These are phyloP conservation scores for Parastagonospora nodorum DNA, from an alignment of 2,329 filamentous ascomycete genomes.

Conservation along the genomic window DNA sequence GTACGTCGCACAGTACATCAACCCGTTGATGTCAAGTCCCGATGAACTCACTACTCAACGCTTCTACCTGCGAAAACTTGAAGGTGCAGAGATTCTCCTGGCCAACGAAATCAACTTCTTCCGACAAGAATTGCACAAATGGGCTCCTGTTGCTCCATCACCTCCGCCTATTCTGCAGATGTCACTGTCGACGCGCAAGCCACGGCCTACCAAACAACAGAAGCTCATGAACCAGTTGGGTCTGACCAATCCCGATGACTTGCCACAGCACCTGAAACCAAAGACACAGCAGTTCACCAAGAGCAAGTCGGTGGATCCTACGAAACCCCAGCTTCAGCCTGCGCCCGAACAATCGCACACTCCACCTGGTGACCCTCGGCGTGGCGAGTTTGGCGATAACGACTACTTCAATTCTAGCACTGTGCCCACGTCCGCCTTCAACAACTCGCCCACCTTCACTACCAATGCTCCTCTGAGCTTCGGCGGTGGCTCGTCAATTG, in stretches of 20 bases:
- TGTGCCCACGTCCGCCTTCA: constrained; percentile 30
- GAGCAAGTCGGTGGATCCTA: constrained; percentile 64
- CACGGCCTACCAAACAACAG: constrained; percentile 93
- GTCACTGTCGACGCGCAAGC: constrained; percentile 91
- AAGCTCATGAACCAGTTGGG: constrained; percentile 90
- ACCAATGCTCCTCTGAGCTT: constrained; percentile 37
- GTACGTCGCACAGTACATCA: constrained; percentile 80
- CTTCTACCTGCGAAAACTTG: constrained; percentile 95
- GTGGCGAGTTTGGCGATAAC: constrained; percentile 28
- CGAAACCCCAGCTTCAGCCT: constrained; percentile 41
- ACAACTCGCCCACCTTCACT: constrained; percentile 43
- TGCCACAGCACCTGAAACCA: constrained; percentile 80
- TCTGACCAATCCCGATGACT: constrained; percentile 86
- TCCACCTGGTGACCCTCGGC: constrained; percentile 44
- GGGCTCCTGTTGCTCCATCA: constrained; percentile 85
- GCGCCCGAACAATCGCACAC: constrained; percentile 45
- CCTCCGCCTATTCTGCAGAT: constrained; percentile 84
- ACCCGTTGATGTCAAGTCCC: constrained; percentile 77
- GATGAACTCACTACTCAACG: constrained; percentile 88
- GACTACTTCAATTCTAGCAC: constrained; percentile 38
- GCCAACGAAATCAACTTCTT: constrained; percentile 97
- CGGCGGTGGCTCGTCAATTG: constrained; percentile 33
- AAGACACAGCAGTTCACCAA: constrained; percentile 57
- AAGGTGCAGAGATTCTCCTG: constrained; percentile 91
- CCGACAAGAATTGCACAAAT: constrained; percentile 92